phyloP scores from a whole-genome alignment of 148 eudicot genomes.

The Rhododendron griersonianum region DNA sequence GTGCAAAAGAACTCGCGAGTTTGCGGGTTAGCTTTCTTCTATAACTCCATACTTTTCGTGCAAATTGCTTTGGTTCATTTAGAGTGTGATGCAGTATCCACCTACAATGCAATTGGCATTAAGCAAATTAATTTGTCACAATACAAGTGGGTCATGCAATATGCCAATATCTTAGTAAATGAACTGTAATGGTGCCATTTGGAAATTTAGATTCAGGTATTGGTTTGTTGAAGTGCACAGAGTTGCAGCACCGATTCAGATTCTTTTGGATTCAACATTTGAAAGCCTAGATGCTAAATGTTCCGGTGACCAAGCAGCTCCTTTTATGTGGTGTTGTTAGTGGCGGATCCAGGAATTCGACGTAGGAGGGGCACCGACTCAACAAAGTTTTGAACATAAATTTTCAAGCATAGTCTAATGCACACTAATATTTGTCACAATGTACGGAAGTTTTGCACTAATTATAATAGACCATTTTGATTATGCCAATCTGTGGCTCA shows the following conservation, averaged over 20 bases:
- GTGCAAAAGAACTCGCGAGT: conserved; percentile 64
- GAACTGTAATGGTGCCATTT: background rate
- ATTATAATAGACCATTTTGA: no score
- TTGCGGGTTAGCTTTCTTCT: conserved; percentile 38
- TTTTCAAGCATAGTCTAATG: no score
- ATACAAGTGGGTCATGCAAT: background rate
- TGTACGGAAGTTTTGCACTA: no score
- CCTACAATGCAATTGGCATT: background rate
- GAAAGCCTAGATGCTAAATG: background rate
- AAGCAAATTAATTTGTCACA: background rate
- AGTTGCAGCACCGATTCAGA: background rate
- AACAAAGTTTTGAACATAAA: no score
- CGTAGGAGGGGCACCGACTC: no score
- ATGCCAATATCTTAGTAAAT: background rate
- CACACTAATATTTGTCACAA: no score
- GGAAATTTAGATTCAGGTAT: background rate
- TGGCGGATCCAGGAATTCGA: no score
- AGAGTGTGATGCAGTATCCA: background rate
- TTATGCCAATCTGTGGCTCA: no score
- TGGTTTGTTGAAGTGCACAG: background rate
- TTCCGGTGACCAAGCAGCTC: background rate
- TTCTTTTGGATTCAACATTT: background rate
- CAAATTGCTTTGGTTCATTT: background rate
- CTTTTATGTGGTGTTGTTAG: background rate
- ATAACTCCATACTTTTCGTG: background rate